Conservation (phyloP, 2,329 filamentous ascomycete genomes). For the Cladophialophora chaetospira region DNA sequence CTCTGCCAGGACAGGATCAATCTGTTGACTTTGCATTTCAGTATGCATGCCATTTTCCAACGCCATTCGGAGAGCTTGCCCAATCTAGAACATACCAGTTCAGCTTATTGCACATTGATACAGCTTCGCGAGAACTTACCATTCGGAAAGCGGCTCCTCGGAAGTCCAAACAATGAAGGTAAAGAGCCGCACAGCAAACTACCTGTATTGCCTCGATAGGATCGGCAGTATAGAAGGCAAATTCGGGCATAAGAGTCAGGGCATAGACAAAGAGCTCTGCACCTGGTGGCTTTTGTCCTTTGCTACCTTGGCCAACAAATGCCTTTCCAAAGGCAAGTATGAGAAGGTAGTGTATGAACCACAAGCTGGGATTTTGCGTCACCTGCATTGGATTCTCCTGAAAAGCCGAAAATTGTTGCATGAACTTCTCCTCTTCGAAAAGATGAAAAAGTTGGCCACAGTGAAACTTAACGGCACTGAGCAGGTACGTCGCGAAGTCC, state of each 20-base stretch:
- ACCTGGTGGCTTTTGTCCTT: slow-evolving; percentile 47
- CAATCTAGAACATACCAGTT: slow-evolving; percentile 42
- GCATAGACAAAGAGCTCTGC: slow-evolving; percentile 51
- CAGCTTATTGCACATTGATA: background rate
- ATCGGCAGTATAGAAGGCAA: slow-evolving; percentile 44
- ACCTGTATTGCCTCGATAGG: slow-evolving; percentile 53
- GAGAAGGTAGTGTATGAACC: slow-evolving; percentile 57
- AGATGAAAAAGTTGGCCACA: slow-evolving; percentile 58
- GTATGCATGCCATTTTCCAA: slow-evolving; percentile 56
- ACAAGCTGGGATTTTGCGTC: slow-evolving; percentile 42
- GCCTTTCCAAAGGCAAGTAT: slow-evolving; percentile 60
- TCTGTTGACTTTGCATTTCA: slow-evolving; percentile 49
- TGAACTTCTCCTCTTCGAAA: slow-evolving; percentile 57
- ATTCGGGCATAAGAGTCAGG: slow-evolving; percentile 48
- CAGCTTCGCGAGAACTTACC: slow-evolving; percentile 37
- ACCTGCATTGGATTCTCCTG: slow-evolving; percentile 39
- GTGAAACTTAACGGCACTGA: slow-evolving; percentile 60
- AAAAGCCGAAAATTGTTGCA: slow-evolving; percentile 46
- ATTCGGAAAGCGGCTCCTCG: slow-evolving; percentile 50
- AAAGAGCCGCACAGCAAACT: slow-evolving; percentile 55
- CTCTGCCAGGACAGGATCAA: slow-evolving; percentile 47
- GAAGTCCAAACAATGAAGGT: slow-evolving; percentile 55
- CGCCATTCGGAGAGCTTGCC: slow-evolving; percentile 55
- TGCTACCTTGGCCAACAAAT: slow-evolving; percentile 47
- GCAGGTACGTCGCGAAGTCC: slow-evolving; percentile 54